phyloP scores from a whole-genome alignment of 345 rosid species.

The Microthlaspi erraticum region DNA sequence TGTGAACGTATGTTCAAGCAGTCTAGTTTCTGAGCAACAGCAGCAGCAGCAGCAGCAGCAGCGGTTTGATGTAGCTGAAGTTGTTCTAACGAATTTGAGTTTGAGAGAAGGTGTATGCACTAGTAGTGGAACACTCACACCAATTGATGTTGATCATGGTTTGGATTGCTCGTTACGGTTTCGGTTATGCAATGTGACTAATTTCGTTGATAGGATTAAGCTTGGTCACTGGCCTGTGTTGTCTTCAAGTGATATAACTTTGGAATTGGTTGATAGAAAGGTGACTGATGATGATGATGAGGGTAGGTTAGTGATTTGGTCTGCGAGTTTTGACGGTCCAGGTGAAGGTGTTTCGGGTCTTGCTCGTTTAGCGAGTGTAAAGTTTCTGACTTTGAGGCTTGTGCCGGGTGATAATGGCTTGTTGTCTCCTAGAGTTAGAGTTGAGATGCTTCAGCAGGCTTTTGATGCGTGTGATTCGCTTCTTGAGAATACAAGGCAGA shows the following conservation, averaged over 20 bases:
- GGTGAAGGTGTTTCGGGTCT: slow-evolving; percentile 85
- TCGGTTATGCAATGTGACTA: slow-evolving; percentile 56
- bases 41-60: slow-evolving; percentile 72
- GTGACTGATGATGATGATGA: slow-evolving; percentile 47
- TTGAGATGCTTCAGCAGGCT: slow-evolving; percentile 70
- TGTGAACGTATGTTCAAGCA: slow-evolving; percentile 53
- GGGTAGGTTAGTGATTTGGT: slow-evolving; percentile 53
- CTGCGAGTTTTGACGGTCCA: slow-evolving; percentile 83
- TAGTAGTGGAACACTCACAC: slow-evolving; percentile 43
- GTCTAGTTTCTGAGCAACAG: slow-evolving; percentile 58
- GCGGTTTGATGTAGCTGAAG: slow-evolving; percentile 82
- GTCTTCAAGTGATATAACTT: slow-evolving; percentile 58
- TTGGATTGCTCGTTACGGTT: slow-evolving; percentile 65
- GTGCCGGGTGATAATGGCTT: slow-evolving; percentile 49
- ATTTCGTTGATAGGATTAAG: slow-evolving; percentile 67
- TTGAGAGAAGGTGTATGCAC: slow-evolving; percentile 48
- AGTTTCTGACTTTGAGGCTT: slow-evolving; percentile 74
- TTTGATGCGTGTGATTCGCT: slow-evolving; percentile 81
- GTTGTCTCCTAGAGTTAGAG: slow-evolving; percentile 70
- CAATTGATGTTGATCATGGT: slow-evolving; percentile 49
- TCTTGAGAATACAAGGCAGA: slow-evolving; percentile 65
- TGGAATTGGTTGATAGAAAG: slow-evolving; percentile 63
- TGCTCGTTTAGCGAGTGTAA: slow-evolving; percentile 71
- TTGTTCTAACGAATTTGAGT: slow-evolving; percentile 62
- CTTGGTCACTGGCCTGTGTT: slow-evolving; percentile 89